Conservation (phyloP, 139 green algal genomes). For the Diplosphaera chodatii region DNA sequence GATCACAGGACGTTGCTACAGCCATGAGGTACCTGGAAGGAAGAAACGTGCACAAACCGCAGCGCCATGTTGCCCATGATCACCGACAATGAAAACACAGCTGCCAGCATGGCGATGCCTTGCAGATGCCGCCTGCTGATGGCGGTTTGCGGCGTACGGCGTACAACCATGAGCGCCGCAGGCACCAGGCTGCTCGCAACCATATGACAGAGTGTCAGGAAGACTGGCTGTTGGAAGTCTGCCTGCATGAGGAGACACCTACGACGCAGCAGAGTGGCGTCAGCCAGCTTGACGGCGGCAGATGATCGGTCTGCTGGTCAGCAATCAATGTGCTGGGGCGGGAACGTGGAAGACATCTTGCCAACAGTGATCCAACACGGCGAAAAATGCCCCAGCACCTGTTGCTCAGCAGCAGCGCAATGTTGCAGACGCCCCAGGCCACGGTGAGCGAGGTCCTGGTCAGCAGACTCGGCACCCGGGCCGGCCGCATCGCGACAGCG, state of each 20-base stretch:
- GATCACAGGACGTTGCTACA: no score
- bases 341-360: no score
- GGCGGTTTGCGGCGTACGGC: conserved; percentile 48
- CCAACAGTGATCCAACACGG: no score
- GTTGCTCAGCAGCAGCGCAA: conserved; percentile 90
- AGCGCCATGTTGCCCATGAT: conserved; percentile 87
- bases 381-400: conserved; percentile 73
- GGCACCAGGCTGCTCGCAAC: conserved; percentile 48
- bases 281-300: no score
- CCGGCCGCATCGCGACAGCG: no score
- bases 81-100: conserved; percentile 83
- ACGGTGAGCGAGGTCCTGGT: background rate
- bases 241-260: background rate
- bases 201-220: conserved; percentile 95
- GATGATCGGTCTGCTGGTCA: no score
- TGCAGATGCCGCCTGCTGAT: conserved; percentile 57
- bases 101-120: conserved; percentile 70
- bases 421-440: conserved; percentile 53
- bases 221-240: conserved; percentile 56
- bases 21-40: conserved; percentile 64
- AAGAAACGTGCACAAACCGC: conserved; percentile 79
- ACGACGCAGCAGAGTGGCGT: background rate
- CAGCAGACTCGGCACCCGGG: background rate
- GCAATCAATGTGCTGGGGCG: no score
- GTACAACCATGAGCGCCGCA: conserved; percentile 9